These are phyloP conservation scores for Backusella macrospora DNA, from an alignment of 192 early-diverging fungal species.

Conservation along the genomic window DNA sequence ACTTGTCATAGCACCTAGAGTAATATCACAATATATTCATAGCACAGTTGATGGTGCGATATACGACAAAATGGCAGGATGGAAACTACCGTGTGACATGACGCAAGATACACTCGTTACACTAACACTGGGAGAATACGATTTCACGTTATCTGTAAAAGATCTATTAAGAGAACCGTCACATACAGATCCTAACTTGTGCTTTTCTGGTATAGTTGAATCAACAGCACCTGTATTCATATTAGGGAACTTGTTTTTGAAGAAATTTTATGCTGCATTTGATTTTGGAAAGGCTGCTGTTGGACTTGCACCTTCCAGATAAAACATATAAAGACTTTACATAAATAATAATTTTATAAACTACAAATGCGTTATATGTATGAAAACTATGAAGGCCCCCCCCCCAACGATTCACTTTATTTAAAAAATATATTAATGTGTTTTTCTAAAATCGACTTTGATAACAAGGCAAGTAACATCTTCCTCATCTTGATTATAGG, in stretches of 20 bases:
- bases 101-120: constrained; percentile 7
- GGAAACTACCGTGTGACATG: constrained; percentile 46
- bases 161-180: constrained; percentile 42
- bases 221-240: constrained; percentile 16
- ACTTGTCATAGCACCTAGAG: constrained; percentile 48
- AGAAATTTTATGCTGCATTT: constrained; percentile 53
- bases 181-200: not conserved
- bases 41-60: constrained; percentile 42
- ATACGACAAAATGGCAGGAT: constrained; percentile 26
- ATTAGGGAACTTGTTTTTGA: constrained; percentile 53
- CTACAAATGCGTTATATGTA: not conserved
- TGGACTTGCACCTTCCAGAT: constrained; percentile 45
- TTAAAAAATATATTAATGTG: not conserved
- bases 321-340: not conserved
- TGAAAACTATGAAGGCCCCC: not conserved
- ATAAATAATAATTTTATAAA: not conserved
- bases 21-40: constrained; percentile 44
- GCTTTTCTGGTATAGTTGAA: constrained; percentile 42
- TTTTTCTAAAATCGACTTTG: constrained; percentile 5
- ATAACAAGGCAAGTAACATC: not conserved
- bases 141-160: constrained; percentile 34
- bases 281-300: constrained; percentile 47
- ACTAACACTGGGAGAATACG: constrained; percentile 34
- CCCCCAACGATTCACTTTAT: no score
- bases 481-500: not conserved